These are phyloP conservation scores for Collybia mongolica DNA, from an alignment of 768 basidiomycete species.

Conservation along the genomic window DNA sequence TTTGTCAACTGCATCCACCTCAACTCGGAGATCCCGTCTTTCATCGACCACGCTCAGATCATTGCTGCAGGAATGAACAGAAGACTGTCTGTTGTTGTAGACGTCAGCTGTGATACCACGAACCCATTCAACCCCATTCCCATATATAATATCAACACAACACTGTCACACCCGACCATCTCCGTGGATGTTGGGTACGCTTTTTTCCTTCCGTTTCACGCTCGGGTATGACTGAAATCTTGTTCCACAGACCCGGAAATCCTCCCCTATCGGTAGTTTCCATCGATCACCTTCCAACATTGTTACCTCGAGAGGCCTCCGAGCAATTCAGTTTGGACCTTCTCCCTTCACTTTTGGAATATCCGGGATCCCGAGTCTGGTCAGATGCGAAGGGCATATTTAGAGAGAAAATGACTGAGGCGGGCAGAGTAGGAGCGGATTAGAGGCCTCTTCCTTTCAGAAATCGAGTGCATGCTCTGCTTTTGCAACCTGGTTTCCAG, in stretches of 20 bases:
- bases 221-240: not conserved
- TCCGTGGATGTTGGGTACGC: constrained; percentile 79
- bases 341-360: constrained; percentile 80
- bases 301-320: constrained; percentile 93
- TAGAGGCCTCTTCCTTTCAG: too few relatives aligned
- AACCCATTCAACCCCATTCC: constrained; percentile 99
- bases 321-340: constrained; percentile 93
- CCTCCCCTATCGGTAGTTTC: constrained; percentile 84
- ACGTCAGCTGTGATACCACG: constrained; percentile 98
- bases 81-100: constrained; percentile 80
- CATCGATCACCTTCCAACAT: constrained; percentile 95
- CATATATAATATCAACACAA: constrained; percentile 91
- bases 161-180: constrained; percentile 90
- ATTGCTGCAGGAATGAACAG: constrained; percentile 66
- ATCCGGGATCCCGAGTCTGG: constrained; percentile 84
- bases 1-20: constrained; percentile 99
- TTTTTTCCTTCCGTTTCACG: not conserved
- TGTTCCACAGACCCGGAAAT: constrained; percentile 46
- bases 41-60: constrained; percentile 72
- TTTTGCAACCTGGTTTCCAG: too few relatives aligned
- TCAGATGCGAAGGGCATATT: constrained; percentile 83
- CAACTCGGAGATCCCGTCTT: constrained; percentile 80
- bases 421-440: constrained; percentile 32
- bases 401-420: constrained; percentile 51
- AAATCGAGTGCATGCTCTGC: too few relatives aligned